phyloP scores from a whole-genome alignment of 2,329 filamentous ascomycete species.

The Fusarium pseudograminearum region DNA sequence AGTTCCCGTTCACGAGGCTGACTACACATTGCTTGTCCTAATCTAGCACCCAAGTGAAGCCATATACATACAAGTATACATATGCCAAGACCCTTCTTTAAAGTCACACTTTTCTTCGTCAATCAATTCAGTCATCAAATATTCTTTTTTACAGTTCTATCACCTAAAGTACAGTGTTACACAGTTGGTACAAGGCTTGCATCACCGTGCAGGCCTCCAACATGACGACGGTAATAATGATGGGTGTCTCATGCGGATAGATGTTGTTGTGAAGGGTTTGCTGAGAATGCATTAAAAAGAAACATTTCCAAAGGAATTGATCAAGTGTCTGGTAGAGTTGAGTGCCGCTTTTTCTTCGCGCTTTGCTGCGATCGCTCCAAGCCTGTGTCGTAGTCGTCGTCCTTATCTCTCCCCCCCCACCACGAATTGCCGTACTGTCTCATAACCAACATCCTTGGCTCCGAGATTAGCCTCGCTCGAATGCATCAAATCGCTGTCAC shows the following conservation, averaged over 20 bases:
- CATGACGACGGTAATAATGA: conserved; percentile 27
- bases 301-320: conserved; percentile 41
- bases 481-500: conserved; percentile 17
- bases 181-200: conserved; percentile 36
- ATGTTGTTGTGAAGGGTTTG: conserved; percentile 24
- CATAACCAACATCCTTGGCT: conserved; percentile 4
- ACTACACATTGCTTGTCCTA: not conserved
- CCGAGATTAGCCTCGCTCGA: conserved; percentile 10
- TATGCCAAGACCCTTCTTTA: not conserved
- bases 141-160: conserved; percentile 45
- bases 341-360: conserved; percentile 43
- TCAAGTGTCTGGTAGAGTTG: conserved; percentile 47
- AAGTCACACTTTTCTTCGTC: not conserved
- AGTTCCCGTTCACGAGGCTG: conserved; percentile 11
- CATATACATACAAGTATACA: not conserved
- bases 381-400: conserved; percentile 11
- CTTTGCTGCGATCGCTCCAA: conserved; percentile 29
- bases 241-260: not conserved
- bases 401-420: conserved; percentile 3
- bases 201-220: conserved; percentile 25
- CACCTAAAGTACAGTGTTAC: conserved; percentile 46
- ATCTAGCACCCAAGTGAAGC: not conserved
- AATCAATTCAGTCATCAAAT: conserved; percentile 13
- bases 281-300: conserved; percentile 44
- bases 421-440: conserved; percentile 11